phyloP scores from a whole-genome alignment of 306 rosid genomes.

The Prunus mume region DNA sequence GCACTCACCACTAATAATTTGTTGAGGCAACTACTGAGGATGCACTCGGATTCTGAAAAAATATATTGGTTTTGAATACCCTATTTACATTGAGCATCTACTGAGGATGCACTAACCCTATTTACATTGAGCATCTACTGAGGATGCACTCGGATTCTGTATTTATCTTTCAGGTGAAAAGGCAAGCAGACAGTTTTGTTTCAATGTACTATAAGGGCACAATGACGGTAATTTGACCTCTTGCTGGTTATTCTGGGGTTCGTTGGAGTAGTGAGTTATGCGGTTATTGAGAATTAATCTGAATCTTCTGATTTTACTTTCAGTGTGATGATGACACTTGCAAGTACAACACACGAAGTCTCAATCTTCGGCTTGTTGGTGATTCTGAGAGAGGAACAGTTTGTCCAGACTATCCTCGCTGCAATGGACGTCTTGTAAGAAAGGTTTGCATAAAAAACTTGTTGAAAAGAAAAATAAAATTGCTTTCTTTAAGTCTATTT shows the following conservation, averaged over 20 bases:
- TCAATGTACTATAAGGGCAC: constrained; percentile 68
- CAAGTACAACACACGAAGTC: constrained; percentile 64
- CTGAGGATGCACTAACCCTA: constrained; percentile 3
- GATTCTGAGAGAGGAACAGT: constrained; percentile 93
- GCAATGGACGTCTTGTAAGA: constrained; percentile 76
- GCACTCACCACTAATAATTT: not conserved
- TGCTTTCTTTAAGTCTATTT: not conserved
- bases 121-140: not conserved
- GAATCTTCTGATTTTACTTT: constrained; percentile 13
- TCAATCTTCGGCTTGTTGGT: constrained; percentile 72
- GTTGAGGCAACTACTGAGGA: not conserved
- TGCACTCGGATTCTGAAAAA: not conserved
- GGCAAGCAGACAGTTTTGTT: constrained; percentile 72
- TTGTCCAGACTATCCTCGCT: constrained; percentile 89
- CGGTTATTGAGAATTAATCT: not conserved
- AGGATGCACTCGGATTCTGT: constrained; percentile 10
- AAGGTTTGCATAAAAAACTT: constrained; percentile 47
- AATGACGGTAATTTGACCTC: constrained; percentile 54
- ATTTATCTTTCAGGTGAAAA: constrained; percentile 61
- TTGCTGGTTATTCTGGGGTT: not conserved
- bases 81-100: not conserved
- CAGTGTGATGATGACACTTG: constrained; percentile 98
- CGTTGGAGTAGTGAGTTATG: not conserved
- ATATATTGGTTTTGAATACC: not conserved
- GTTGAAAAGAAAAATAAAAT: not conserved